Percentiles rank a stretch among this genome's conserved stretches.
These are phyloP conservation scores for Sporothrix sp. DNA, from an alignment of 2,329 filamentous ascomycete species.

Conservation along the genomic window DNA sequence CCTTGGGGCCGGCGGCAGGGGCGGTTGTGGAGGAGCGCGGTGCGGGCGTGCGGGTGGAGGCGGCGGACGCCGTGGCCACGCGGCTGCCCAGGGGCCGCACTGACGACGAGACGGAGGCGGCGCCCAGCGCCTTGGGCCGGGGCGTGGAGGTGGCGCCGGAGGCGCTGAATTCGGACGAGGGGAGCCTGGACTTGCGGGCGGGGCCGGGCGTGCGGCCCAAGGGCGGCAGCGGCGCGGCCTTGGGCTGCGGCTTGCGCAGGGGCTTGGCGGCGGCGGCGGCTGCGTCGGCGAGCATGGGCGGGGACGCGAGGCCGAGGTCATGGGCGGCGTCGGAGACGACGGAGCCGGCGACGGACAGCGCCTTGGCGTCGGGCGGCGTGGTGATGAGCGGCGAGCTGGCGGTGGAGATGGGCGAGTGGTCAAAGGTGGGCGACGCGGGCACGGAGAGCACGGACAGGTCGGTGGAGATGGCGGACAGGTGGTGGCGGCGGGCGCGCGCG, in stretches of 20 bases:
- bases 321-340: constrained; percentile 45
- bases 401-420: constrained; percentile 71
- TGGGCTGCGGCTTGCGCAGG: constrained; percentile 43
- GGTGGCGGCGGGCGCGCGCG: constrained; percentile 29
- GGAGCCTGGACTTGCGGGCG: constrained; percentile 41
- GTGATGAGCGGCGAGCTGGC: constrained; percentile 82
- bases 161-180: constrained; percentile 38
- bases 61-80: constrained; percentile 39
- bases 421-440: constrained; percentile 62
- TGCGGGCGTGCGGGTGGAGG: constrained; percentile 32
- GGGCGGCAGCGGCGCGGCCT: constrained; percentile 24
- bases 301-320: constrained; percentile 88
- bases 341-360: constrained; percentile 45
- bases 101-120: constrained; percentile 27
- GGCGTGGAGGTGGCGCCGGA: constrained; percentile 38
- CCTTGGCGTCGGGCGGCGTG: constrained; percentile 69
- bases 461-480: constrained; percentile 50
- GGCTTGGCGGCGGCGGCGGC: constrained; percentile 68
- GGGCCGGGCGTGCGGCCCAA: constrained; percentile 31
- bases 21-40: constrained; percentile 34
- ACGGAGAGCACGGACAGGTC: constrained; percentile 51
- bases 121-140: constrained; percentile 37
- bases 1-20: constrained; percentile 33
- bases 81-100: constrained; percentile 26
- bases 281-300: constrained; percentile 77